These are phyloP conservation scores for Cystobasidium onofrii DNA, from an alignment of 768 basidiomycete genomes.

Conservation along the genomic window DNA sequence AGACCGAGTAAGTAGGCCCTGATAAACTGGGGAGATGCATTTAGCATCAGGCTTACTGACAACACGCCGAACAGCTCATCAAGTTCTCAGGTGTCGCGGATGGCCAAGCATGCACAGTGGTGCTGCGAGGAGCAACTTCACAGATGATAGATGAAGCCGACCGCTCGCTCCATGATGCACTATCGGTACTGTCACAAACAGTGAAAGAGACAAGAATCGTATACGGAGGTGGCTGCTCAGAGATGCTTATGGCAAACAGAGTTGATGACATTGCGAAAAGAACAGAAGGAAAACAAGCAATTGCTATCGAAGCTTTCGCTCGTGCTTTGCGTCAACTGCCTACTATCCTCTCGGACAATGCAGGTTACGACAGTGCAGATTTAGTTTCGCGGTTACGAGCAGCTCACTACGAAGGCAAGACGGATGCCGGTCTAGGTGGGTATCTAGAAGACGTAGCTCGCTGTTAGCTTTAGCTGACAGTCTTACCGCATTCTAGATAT, in stretches of 20 bases:
- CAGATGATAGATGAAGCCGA: slow-evolving; percentile 99
- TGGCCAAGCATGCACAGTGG: slow-evolving; percentile 94
- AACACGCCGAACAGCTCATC: slow-evolving; percentile 60
- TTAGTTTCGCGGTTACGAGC: slow-evolving; percentile 80
- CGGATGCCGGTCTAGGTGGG: slow-evolving; percentile 80
- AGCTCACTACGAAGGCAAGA: slow-evolving; percentile 81
- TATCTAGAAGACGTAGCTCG: slow-evolving; percentile 32
- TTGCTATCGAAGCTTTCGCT: slow-evolving; percentile 86
- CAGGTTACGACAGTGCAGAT: slow-evolving; percentile 94
- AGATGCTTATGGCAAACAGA: slow-evolving; percentile 94
- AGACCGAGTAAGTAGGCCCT: slow-evolving; percentile 66
- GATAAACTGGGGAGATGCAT: too few species aligned
- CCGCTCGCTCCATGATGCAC: slow-evolving; percentile 90
- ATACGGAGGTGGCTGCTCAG: slow-evolving; percentile 92
- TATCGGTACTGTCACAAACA: slow-evolving; percentile 93
- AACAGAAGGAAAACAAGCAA: slow-evolving; percentile 86
- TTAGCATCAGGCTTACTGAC: too few species aligned
- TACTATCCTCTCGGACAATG: slow-evolving; percentile 92
- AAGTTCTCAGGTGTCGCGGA: slow-evolving; percentile 99
- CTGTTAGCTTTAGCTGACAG: too few species aligned
- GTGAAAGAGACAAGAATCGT: slow-evolving; percentile 92
- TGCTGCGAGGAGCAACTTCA: slow-evolving; percentile 89
- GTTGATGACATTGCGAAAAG: slow-evolving; percentile 79
- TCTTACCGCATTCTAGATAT: slow-evolving; percentile 58
- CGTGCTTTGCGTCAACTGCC: slow-evolving; percentile 84